Percentiles rank a stretch among this genome's conserved stretches.
Conservation (phyloP, 2,329 filamentous ascomycete species). For the Talaromyces sp. region DNA sequence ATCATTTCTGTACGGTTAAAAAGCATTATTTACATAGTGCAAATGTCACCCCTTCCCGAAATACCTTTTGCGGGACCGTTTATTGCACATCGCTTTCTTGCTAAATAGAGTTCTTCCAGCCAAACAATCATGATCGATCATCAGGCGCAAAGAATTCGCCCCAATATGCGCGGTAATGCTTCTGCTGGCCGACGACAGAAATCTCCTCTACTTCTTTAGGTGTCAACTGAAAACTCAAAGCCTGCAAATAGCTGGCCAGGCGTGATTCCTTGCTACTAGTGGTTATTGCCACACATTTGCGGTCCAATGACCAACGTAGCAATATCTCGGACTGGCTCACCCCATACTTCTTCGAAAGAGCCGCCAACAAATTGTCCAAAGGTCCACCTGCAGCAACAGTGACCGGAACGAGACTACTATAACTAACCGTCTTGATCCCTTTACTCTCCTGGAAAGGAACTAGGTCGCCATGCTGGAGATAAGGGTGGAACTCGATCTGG, state of each 20-base stretch:
- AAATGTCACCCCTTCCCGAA: no score
- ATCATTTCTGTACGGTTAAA: no score
- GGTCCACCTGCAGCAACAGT: conserved; percentile 53
- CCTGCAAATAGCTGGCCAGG: conserved; percentile 52
- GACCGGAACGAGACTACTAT: conserved; percentile 42
- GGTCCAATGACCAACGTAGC: conserved; percentile 57
- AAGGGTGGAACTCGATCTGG: conserved; percentile 50
- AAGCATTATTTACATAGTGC: no score
- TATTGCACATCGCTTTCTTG: no score
- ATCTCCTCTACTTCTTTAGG: conserved; percentile 52
- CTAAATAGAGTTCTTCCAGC: not conserved
- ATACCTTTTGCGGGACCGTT: no score
- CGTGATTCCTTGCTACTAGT: conserved; percentile 57
- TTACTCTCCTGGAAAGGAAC: conserved; percentile 35
- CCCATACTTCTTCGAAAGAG: conserved; percentile 55
- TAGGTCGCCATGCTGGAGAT: conserved; percentile 45
- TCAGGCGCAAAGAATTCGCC: conserved; percentile 41
- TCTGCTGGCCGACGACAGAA: conserved; percentile 41
- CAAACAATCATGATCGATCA: conserved; percentile 28
- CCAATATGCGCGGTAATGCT: conserved; percentile 51
- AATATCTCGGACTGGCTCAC: conserved; percentile 53
- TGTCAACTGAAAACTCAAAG: conserved; percentile 53
- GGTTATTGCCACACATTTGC: conserved; percentile 53
- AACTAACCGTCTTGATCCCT: conserved; percentile 37
- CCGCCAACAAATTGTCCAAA: conserved; percentile 46